Evolutionary conservation across 2,329 filamentous ascomycete species (phyloP).

Genomic region (Penicillium sp.): DNA sequence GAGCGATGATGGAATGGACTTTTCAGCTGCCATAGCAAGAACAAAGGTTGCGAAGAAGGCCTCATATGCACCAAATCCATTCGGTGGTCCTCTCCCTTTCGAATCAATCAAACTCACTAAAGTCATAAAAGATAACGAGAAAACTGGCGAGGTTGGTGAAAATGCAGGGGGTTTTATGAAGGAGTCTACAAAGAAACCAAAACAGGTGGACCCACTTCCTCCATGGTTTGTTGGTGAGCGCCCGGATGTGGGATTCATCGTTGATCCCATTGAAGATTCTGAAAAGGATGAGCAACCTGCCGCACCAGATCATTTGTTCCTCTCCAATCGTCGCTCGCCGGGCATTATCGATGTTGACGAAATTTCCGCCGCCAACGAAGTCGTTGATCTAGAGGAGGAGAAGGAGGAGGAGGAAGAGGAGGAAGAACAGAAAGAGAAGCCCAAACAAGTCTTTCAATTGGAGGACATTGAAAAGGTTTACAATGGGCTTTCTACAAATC

Average conservation of each 20-base stretch:
- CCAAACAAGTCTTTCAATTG: not conserved
- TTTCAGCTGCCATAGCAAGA: slow-evolving; percentile 71
- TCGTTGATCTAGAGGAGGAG: slow-evolving; percentile 32
- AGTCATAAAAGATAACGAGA: slow-evolving; percentile 41
- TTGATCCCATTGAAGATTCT: slow-evolving; percentile 25
- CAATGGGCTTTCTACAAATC: not conserved
- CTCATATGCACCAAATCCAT: slow-evolving; percentile 48
- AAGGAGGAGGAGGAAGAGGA: slow-evolving; percentile 2
- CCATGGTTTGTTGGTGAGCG: slow-evolving; percentile 47
- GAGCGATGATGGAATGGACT: slow-evolving; percentile 73
- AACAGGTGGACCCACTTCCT: slow-evolving; percentile 39
- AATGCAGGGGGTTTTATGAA: slow-evolving; percentile 65
- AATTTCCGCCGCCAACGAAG: slow-evolving; percentile 26
- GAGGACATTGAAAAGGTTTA: slow-evolving; percentile 3
- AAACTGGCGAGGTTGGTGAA: slow-evolving; percentile 54
- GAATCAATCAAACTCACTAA: slow-evolving; percentile 73
- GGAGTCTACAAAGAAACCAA: slow-evolving; percentile 36
- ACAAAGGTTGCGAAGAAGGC: slow-evolving; percentile 61
- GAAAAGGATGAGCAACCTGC: slow-evolving; percentile 21
- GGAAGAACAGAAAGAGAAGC: not conserved
- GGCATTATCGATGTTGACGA: slow-evolving; percentile 44
- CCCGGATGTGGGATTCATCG: slow-evolving; percentile 33
- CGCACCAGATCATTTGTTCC: slow-evolving; percentile 26
- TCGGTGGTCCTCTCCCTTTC: slow-evolving; percentile 84
- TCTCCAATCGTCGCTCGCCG: slow-evolving; percentile 33